Evolutionary conservation across 371 early-diverging fungal species (phyloP), one percentile per base, ranked within the genome.

Genomic region (Amoeboaphelidium protococcarum): DNA sequence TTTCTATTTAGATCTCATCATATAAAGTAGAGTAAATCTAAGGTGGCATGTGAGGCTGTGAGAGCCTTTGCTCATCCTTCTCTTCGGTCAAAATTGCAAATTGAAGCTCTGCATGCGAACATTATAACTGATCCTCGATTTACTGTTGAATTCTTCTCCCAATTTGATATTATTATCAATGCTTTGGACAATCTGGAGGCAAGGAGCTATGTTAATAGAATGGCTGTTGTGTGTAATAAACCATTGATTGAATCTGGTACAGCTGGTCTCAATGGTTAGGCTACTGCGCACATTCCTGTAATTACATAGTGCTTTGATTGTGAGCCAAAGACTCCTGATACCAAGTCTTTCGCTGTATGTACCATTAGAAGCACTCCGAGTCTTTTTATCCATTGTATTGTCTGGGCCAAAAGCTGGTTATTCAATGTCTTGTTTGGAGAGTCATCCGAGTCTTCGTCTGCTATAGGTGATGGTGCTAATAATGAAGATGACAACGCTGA

Each of bases 111-210:
- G n/a, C 82, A 85, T 56, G 78, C 69, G 24, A 86, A 89, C 52
- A 66, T 70, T 48, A 87, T 83, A 51, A 83, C 74, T 52, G 82
- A 82, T 47, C 54, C 68, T 2, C 63, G 74, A 50, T 96, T 82
- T 50, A 73, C 72, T 48, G 63, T 84, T 2, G 68, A 69, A 24
- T 99, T 91, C 85, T 96, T 95, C 59, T 63, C 68, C 22, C 53
- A 62, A 0, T 99, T 97, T 52, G 78, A 85, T 46, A 54, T 97
- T n/a, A 91, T 98, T 12, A 66, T 96, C 53, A 96, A 95, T 58
- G 98, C 98, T 13, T 64, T 98, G 37, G 99, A 99, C 59, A 99
- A 97, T 61, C 58, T 91, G 81, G 91, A 85, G 20, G 96, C 96
- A 1, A 68, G 99, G 43, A 57, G 80, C 19, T 81, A 92, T 62